Evolutionary conservation across 352 stramenopile species (phyloP), one percentile per base, ranked within the genome.

Genomic region (Globisporangium alternatum): DNA sequence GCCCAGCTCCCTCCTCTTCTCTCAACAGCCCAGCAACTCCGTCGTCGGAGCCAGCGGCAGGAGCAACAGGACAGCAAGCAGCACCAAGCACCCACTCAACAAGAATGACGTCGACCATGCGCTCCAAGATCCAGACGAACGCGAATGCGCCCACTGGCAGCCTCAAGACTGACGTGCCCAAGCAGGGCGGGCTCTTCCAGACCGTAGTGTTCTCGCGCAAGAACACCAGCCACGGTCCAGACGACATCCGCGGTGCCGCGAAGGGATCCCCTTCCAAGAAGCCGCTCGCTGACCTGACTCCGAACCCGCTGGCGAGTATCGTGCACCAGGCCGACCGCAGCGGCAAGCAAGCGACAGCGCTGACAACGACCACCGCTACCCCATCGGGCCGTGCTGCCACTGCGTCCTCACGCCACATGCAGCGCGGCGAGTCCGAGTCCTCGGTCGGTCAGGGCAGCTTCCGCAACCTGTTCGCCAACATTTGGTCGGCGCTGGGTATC

Each of bases 151-250:
- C 43, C 13, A 39, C 2, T 31, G 10, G 68, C 37, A 76, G 58
- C 43, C 51, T 67, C 19, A 81, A 80, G 55, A 28, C 56, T 21
- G 72, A 82, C 19, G 45, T 51, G 37, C 45, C 60, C 39, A 85
- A 78, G 60, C 54, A 55, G 4, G 59, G 59, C 12, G 61, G 75
- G 54, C 71, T 86, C 28, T 86, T 91, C 56, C 77, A 87, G 62
- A 88, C 72, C 15, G 68, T 86, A 1, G 78, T 89, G 4, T 90
- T 92, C 65, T 90, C 81, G 8, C 78, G 79, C 57, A 83, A 86
- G 56, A 86, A 75, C 64, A 80, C 78, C 56, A 78, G 70, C 39
- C 72, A 80, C 57, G 78, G 76, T 2, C 69, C 78, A 7, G 65
- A 82, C 33, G 75, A 83, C n/a, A 41, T 71, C 62, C 55, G 53